These are phyloP conservation scores for Boletellus sp. DNA, from an alignment of 768 basidiomycete genomes.

Conservation along the genomic window DNA sequence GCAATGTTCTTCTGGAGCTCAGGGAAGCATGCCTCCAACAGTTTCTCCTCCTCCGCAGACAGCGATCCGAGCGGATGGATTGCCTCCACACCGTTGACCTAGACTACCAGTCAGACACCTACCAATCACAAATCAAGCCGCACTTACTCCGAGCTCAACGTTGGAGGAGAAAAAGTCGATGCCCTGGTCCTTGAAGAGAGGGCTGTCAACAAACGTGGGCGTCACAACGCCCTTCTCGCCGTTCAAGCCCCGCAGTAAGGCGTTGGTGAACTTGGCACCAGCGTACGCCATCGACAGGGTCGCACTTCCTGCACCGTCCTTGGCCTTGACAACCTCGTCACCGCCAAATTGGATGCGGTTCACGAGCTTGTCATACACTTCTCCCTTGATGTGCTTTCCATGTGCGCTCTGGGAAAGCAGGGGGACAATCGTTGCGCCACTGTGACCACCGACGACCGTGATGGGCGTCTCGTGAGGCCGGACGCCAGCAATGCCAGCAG, in stretches of 20 bases:
- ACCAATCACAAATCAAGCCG: neutral
- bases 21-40: conserved; percentile 83
- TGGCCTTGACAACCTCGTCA: conserved; percentile 98
- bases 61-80: conserved; percentile 82
- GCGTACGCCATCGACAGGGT: conserved; percentile 80
- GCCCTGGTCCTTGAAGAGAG: conserved; percentile 79
- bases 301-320: conserved; percentile 79
- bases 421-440: conserved; percentile 95
- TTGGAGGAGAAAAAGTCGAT: conserved; percentile 93
- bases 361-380: conserved; percentile 73
- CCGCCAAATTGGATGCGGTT: conserved; percentile 96
- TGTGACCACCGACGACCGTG: conserved; percentile 94
- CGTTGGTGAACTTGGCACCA: conserved; percentile 65
- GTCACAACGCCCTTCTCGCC: conserved; percentile 70
- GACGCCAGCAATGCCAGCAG: conserved; percentile 62
- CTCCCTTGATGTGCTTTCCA: conserved; percentile 72
- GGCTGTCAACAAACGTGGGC: conserved; percentile 87
- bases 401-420: conserved; percentile 78
- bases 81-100: conserved; percentile 87
- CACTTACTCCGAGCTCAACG: conserved; percentile 86
- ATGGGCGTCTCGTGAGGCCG: conserved; percentile 66
- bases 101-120: conserved; percentile 13
- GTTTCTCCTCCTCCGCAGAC: conserved; percentile 77
- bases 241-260: conserved; percentile 56
- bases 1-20: conserved; percentile 98